Conservation (phyloP, 768 basidiomycete genomes). For the Tulasnella sp. region DNA sequence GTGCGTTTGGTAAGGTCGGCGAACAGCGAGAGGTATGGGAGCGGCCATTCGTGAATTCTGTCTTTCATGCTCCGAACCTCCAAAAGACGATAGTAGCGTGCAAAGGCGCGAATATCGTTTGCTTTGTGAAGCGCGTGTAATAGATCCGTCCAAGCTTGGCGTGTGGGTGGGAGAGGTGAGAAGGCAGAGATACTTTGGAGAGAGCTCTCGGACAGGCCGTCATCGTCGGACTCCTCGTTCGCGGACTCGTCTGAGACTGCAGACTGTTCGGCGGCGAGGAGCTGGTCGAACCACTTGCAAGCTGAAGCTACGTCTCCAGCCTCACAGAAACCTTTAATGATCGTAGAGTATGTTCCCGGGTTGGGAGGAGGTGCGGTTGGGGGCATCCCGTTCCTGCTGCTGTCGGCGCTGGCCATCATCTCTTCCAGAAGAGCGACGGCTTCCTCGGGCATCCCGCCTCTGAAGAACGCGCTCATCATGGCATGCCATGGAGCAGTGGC, state of each 20-base stretch:
- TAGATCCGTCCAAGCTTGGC: slow-evolving; percentile 17
- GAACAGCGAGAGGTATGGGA: slow-evolving; percentile 6
- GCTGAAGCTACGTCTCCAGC: slow-evolving; percentile 57
- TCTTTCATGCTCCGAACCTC: neutral
- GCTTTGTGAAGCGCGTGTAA: neutral
- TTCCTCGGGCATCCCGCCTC: slow-evolving; percentile 49
- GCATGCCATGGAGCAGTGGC: slow-evolving; percentile 44
- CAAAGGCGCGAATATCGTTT: neutral
- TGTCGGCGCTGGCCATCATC: slow-evolving; percentile 50
- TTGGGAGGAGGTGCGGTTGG: slow-evolving; percentile 41
- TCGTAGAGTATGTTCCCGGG: slow-evolving; percentile 52
- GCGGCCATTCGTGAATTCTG: neutral
- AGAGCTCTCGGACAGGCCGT: neutral
- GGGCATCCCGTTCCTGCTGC: slow-evolving; percentile 25
- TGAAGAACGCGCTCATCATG: slow-evolving; percentile 72
- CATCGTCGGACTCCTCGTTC: neutral
- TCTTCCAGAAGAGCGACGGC: slow-evolving; percentile 59
- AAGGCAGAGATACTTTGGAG: neutral
- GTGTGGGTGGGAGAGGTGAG: neutral
- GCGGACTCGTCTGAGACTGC: neutral
- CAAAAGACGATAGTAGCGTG: neutral
- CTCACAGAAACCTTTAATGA: slow-evolving; percentile 59
- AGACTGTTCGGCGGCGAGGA: neutral
- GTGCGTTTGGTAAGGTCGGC: neutral
- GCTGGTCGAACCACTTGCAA: slow-evolving; percentile 58